Base-by-base conservation (phyloP, 208 protist species). In the Blastocrithidia nonstop region DNA sequence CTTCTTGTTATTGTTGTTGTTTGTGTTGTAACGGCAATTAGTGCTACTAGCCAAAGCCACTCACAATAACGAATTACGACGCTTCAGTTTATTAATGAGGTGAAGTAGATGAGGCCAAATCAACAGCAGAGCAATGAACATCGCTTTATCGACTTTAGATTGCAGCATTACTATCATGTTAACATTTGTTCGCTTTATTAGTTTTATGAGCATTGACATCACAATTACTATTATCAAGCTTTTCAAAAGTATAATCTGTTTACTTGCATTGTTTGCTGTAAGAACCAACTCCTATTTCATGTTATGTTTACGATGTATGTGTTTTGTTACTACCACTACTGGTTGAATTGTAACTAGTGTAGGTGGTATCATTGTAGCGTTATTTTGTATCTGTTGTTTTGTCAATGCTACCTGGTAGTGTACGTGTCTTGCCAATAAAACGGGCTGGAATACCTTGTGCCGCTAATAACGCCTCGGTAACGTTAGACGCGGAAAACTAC, bases 381-480 rank as follows among this genome's bases (percentile, higher is more conserved):
- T 42, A 36, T 32, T 42, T 13, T 1, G 11, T 33, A 13, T 26
- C 13, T 5, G 3, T 6, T 9, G 11, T 4, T 22, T 1, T 13
- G 25, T 45, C 6, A 45, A 13, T 21, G 13, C 37, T 41, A 6
- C 36, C 35, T 0, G 60, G 60, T 15, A 67, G 5, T 6, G 57
- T 24, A 23, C 71, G 66, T n/a, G 72, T 72, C 36, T 75, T 72
- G 26, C 46, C 53, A 0, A 64, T 55, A 56, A 82, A 87, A 11
- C 72, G 70, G 19, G 72, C 44, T 1, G 68, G 54, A 1, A 85
- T 50, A 1, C 82, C 82, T 38, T 91, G 82, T 13, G 72, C 82
- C 0, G 77, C 74, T 8, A 91, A 54, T 28, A 91, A 28, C 0
- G 71, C 67, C 51, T 85, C 82, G 20, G 77, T 72, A 11, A 91